Conservation (phyloP, 352 stramenopile genomes). For the Pythium coloratum region DNA sequence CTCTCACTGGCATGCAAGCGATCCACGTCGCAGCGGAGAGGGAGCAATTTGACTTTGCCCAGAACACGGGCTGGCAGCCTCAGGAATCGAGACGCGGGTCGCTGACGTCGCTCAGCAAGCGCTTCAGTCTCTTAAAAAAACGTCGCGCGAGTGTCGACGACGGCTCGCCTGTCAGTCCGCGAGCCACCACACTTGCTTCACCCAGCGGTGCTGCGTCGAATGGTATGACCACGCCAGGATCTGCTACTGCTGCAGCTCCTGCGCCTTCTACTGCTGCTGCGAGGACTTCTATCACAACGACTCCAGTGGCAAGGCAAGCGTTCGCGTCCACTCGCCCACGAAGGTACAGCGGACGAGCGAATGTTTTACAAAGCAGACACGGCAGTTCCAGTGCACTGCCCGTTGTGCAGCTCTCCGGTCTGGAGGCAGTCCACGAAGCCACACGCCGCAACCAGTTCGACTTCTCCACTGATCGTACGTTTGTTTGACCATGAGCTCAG, state of each 20-base stretch:
- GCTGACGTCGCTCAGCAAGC: conserved; percentile 5
- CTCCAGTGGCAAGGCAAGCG: not conserved
- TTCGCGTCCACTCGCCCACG: not conserved
- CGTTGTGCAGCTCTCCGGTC: conserved; percentile 27
- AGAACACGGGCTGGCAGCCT: conserved; percentile 16
- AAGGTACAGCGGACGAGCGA: not conserved
- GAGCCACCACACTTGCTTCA: not conserved
- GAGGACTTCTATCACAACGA: not conserved
- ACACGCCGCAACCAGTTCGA: conserved; percentile 26
- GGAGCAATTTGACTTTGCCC: conserved; percentile 25
- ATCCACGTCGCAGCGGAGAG: conserved; percentile 29
- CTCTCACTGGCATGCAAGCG: conserved; percentile 25
- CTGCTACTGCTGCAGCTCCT: not conserved
- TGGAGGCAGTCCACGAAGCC: conserved; percentile 30
- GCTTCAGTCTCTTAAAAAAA: conserved; percentile 22
- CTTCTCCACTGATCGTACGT: conserved; percentile 28
- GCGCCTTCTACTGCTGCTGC: too few species aligned
- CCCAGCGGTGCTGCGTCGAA: not conserved
- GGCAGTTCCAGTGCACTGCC: not conserved
- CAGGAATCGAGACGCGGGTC: not conserved
- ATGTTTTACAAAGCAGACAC: not conserved
- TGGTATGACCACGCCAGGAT: not conserved
- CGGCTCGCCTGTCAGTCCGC: not conserved
- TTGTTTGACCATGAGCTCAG: not conserved
- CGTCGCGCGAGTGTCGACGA: conserved; percentile 4